Evolutionary conservation across 1,284 basidiomycete species (phyloP).

Genomic region (Kalmanozyma brasiliensis): DNA sequence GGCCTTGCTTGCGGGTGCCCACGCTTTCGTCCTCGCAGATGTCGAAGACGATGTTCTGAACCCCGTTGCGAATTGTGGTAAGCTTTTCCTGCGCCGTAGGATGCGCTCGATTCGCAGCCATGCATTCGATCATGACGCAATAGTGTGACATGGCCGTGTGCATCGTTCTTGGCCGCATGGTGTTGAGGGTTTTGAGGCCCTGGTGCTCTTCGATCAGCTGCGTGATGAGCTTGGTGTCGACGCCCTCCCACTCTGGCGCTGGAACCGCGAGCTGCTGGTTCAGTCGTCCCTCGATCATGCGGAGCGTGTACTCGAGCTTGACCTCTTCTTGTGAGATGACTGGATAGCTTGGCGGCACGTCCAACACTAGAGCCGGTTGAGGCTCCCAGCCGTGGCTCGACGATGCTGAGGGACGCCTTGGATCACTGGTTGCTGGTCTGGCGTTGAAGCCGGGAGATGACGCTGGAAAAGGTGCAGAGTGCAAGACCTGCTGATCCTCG

Average conservation of each 20-base stretch:
- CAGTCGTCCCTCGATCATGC: slow-evolving; percentile 7
- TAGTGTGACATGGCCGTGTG: slow-evolving; percentile 6
- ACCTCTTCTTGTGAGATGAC: neutral
- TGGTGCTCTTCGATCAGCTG: slow-evolving; percentile 11
- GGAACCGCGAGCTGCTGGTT: neutral
- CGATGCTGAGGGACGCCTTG: neutral
- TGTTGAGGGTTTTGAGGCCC: neutral
- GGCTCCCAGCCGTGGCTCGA: slow-evolving; percentile 9
- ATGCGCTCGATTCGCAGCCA: neutral
- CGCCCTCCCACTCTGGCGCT: neutral
- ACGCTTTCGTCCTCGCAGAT: slow-evolving; percentile 13
- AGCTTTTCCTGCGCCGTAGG: neutral
- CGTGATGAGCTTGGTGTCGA: neutral
- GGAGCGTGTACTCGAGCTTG: slow-evolving; percentile 16
- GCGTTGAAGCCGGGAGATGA: neutral
- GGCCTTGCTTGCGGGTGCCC: slow-evolving; percentile 8
- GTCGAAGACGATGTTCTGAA: slow-evolving; percentile 18
- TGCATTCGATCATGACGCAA: neutral
- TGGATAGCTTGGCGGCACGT: neutral
- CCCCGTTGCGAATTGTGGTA: neutral
- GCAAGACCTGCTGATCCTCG: too few species aligned
- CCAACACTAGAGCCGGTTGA: neutral
- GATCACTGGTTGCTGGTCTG: neutral
- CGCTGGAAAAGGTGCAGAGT: neutral
- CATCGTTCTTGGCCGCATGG: slow-evolving; percentile 10